Conservation (phyloP, 2,329 filamentous ascomycete genomes). For the Neofusicoccum parvum region DNA sequence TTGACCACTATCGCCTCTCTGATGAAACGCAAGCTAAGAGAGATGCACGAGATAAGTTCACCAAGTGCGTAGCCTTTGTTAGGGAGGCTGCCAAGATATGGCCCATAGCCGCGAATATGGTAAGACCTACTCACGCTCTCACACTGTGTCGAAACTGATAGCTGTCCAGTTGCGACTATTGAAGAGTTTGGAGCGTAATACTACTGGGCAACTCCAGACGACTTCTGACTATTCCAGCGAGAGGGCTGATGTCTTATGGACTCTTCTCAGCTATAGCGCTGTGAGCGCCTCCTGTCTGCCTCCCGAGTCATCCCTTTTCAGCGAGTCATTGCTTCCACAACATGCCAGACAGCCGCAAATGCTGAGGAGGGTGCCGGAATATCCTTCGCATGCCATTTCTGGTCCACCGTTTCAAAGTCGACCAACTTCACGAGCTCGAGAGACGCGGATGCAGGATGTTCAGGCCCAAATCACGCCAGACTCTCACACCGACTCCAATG, state of each 20-base stretch:
- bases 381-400: neutral
- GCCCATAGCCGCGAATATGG: constrained; percentile 48
- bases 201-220: neutral
- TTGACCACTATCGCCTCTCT: constrained; percentile 57
- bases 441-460: neutral
- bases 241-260: neutral
- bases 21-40: constrained; percentile 40
- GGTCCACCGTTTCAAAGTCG: neutral
- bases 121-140: neutral
- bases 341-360: neutral
- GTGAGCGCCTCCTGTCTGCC: neutral
- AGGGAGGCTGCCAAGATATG: constrained; percentile 42
- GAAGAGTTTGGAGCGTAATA: neutral
- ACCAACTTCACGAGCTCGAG: neutral
- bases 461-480: neutral
- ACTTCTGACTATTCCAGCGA: neutral
- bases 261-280: neutral
- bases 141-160: neutral
- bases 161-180: neutral
- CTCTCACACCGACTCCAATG: neutral
- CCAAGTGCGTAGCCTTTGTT: constrained; percentile 50
- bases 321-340: neutral
- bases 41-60: constrained; percentile 48
- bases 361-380: neutral
- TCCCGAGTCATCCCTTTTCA: neutral